Base-by-base conservation (phyloP, 257 asterid genomes). In the Nicotiana obtusifolia region DNA sequence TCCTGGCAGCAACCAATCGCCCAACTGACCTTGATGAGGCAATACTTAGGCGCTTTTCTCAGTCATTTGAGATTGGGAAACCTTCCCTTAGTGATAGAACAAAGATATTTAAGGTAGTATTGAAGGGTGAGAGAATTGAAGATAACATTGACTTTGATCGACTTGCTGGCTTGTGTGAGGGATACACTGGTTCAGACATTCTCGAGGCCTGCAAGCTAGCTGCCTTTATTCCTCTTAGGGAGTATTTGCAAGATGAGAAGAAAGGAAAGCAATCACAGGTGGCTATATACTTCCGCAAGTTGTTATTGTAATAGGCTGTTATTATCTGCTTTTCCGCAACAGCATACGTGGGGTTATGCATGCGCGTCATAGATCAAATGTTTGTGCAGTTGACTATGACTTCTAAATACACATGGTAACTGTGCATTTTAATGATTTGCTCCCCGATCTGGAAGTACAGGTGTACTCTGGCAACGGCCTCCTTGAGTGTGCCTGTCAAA, bases 11-110 rank as follows among this genome's bases (percentile, higher is more conserved):
- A 30, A 84, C 87, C 54, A 84, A 84, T 81, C 82, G 83, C 53
- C 87, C 87, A 30, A 76, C 80, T 16, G 87, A 84, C 76, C 87
- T 84, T 41, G 86, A 84, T 84, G 86, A 84, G 49, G 86, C 86
- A 75, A 81, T 84, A 61, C 73, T 84, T 57, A 76, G 84, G 80
- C 86, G 82, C 14, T 77, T 84, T 64, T 77, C 86, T 33, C 84
- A 60, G 66, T 84, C 86, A 33, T 84, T 81, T 84, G 84, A 84
- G 61, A 81, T 84, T 62, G 86, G 86, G 9, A 84, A 49, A 16
- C 86, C 86, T 49, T 75, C 60, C 76, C 75, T 22, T 37, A 64
- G 33, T 61, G 84, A 84, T 81, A 77, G 84, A 54, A 26, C 62
- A 8, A 53, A 80, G 84, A 84, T 84, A 61, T 52, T 80, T 41